phyloP scores from a whole-genome alignment of 768 basidiomycete genomes.

The Serendipita sp. region DNA sequence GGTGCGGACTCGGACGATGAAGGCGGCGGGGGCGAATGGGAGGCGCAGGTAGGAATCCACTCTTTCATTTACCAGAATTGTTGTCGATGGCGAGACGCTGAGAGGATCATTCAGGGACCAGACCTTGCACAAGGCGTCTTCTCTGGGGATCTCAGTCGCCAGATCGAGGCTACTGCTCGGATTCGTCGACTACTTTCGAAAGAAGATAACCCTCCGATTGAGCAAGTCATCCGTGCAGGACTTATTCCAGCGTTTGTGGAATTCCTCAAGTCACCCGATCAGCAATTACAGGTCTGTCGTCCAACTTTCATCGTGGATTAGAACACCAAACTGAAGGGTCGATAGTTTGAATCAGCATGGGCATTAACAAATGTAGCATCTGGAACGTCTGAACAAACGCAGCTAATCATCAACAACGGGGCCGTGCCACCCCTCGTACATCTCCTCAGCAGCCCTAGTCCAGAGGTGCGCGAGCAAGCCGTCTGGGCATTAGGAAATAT shows the following conservation, averaged over 20 bases:
- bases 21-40: constrained; percentile 37
- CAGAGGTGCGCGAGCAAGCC: constrained; percentile 33
- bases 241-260: constrained; percentile 95
- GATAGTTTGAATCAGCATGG: constrained; percentile 93
- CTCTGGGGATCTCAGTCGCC: neutral
- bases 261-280: constrained; percentile 41
- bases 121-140: neutral
- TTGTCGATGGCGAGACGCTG: too few species aligned
- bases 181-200: constrained; percentile 98
- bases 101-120: neutral
- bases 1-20: constrained; percentile 27
- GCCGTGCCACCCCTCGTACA: constrained; percentile 97
- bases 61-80: neutral
- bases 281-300: constrained; percentile 6
- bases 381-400: constrained; percentile 94
- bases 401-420: constrained; percentile 86
- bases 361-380: constrained; percentile 96
- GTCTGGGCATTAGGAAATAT: constrained; percentile 38
- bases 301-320: neutral
- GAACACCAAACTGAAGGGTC: neutral
- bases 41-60: constrained; percentile 47
- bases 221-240: constrained; percentile 86
- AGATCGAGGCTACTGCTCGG: constrained; percentile 78
- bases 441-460: constrained; percentile 58
- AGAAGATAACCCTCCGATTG: constrained; percentile 99